Evolutionary conservation across 345 rosid genomes (phyloP), one percentile per base, ranked within the genome.

Genomic region (Salix purpurea): DNA sequence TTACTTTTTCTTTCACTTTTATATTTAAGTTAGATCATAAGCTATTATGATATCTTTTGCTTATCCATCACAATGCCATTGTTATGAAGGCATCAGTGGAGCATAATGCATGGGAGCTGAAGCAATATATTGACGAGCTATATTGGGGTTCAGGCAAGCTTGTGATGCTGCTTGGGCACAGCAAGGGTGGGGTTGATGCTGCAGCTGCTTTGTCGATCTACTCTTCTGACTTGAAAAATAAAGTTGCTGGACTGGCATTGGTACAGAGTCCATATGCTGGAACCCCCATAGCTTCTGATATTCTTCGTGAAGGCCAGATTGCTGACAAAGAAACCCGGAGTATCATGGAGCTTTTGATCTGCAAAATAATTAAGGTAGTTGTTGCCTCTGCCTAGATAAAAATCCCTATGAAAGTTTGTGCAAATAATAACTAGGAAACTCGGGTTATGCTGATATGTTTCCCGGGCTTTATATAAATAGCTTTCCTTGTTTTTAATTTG

Each of bases 101-200:
- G 88, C 96, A 88, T 37, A 91, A 89, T 76, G 96, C 96, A 61
- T 83, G 82, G 88, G 91, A 87, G 67, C 84, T 89, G 78, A 91
- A 89, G 83, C 93, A 88, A 50, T 89, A 91, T 81, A 88, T 91
- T 1, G 92, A 89, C 74, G 96, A 91, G 79, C 89, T 91, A 67
- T 89, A 87, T 65, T 91, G 96, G 96, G 92, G 96, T 11, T 89
- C 89, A 2, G 88, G 91, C 56, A 91, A 91, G 86, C 85, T 77
- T 52, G 88, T 89, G 75, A 87, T 89, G 92, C 79, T 91, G 71
- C 91, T 89, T 37, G 93, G 93, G 44, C 96, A 91, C 82, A 91
- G 96, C 86, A 89, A 91, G 77, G 93, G 93, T 2, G 92, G 91
- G 78, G 87, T 89, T 76, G 93, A 91, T 87, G 90, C 87, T 80